phyloP scores from a whole-genome alignment of 352 stramenopile genomes.

The Pythium brachiatum region DNA sequence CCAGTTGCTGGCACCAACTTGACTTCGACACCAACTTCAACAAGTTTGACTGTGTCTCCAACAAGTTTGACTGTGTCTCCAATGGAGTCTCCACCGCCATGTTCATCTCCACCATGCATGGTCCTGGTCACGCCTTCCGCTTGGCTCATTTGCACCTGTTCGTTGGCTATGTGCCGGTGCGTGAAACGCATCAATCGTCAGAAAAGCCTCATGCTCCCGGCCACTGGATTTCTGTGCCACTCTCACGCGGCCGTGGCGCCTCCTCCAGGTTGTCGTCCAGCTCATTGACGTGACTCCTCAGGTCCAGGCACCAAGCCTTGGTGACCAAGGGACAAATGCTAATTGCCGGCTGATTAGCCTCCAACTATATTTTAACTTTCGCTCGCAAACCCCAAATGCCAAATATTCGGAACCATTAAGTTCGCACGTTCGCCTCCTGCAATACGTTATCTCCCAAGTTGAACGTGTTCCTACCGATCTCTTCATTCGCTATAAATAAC shows the following conservation, averaged over 20 bases:
- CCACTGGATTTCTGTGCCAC: slow-evolving; percentile 5
- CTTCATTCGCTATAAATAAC: slow-evolving; percentile 15
- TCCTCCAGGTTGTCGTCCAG: background rate
- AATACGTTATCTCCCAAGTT: background rate
- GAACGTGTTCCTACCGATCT: slow-evolving; percentile 10
- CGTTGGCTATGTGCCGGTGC: background rate
- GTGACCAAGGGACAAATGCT: too few relatives aligned
- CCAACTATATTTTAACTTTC: background rate
- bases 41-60: too few relatives aligned
- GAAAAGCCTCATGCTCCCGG: background rate
- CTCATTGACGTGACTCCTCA: too few relatives aligned
- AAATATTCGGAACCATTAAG: background rate
- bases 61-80: too few relatives aligned
- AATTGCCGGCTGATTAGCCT: background rate
- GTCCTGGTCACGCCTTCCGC: too few relatives aligned
- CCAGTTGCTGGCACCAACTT: too few relatives aligned
- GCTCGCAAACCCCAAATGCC: background rate
- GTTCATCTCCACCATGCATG: too few relatives aligned
- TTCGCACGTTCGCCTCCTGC: background rate
- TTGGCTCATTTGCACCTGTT: too few relatives aligned
- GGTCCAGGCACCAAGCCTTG: too few relatives aligned
- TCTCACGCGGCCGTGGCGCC: background rate
- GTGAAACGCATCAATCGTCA: background rate
- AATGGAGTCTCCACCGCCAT: too few relatives aligned
- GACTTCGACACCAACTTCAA: too few relatives aligned